Evolutionary conservation across 2,329 filamentous ascomycete genomes (phyloP).

Genomic region (Pseudogymnoascus sp.): DNA sequence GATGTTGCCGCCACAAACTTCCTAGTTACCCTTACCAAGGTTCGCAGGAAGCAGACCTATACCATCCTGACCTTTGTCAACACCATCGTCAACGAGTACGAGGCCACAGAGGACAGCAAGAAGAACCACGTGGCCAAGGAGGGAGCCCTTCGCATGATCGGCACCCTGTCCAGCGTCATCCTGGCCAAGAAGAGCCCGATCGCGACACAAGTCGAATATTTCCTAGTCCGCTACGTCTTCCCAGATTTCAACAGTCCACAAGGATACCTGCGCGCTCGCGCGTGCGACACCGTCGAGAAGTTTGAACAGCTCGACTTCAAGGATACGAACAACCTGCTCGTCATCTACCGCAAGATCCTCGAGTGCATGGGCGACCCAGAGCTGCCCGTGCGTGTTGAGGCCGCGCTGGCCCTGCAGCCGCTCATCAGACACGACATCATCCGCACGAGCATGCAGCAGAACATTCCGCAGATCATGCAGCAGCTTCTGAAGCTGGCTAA

Average conservation of each 20-base stretch:
- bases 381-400: slow-evolving; percentile 87
- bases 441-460: slow-evolving; percentile 89
- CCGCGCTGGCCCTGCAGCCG: slow-evolving; percentile 86
- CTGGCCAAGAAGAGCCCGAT: slow-evolving; percentile 98
- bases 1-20: slow-evolving; percentile 97
- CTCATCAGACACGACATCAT: slow-evolving; percentile 94
- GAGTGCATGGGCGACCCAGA: slow-evolving; percentile 95
- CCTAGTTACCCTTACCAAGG: slow-evolving; percentile 87
- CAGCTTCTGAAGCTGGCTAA: slow-evolving; percentile 94
- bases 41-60: slow-evolving; percentile 90
- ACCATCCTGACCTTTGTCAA: slow-evolving; percentile 94
- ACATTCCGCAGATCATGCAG: slow-evolving; percentile 99
- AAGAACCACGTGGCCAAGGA: slow-evolving; percentile 96
- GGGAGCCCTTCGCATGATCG: slow-evolving; percentile 93
- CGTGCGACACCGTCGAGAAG: slow-evolving; percentile 96
- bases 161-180: slow-evolving; percentile 86
- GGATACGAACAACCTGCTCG: slow-evolving; percentile 87
- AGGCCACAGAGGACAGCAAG: slow-evolving; percentile 71
- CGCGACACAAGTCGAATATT: slow-evolving; percentile 94
- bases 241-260: slow-evolving; percentile 91
- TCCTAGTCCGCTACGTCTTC: slow-evolving; percentile 96
- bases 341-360: slow-evolving; percentile 93
- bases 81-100: slow-evolving; percentile 86
- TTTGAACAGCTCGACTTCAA: slow-evolving; percentile 97
- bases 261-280: slow-evolving; percentile 86